These are phyloP conservation scores for Boletus speciosus DNA, from an alignment of 768 basidiomycete species.

Conservation along the genomic window DNA sequence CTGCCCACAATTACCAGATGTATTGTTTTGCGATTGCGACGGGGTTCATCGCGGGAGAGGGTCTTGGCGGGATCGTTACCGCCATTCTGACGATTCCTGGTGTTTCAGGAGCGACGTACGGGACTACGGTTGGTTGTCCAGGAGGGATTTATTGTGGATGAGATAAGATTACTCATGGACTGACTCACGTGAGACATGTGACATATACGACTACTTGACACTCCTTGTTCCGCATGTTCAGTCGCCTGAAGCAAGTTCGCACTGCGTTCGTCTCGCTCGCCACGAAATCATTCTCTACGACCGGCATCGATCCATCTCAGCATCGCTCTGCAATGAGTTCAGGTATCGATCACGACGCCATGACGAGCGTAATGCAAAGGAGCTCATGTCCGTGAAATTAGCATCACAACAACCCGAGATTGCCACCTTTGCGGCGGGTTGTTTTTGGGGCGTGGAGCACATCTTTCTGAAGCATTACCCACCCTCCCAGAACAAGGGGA, in stretches of 20 bases:
- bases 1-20: conserved; percentile 5
- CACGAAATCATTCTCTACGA: conserved; percentile 13
- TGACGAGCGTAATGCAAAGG: neutral
- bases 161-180: neutral
- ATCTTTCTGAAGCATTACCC: conserved; percentile 81
- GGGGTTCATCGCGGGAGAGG: conserved; percentile 40
- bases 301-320: conserved; percentile 35
- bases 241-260: conserved; percentile 21
- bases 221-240: conserved; percentile 19
- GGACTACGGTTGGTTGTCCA: conserved; percentile 30
- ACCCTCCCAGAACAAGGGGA: conserved; percentile 66
- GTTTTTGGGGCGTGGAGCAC: conserved; percentile 87
- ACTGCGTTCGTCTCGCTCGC: conserved; percentile 21
- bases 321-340: conserved; percentile 42
- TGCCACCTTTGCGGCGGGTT: conserved; percentile 54
- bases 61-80: conserved; percentile 35
- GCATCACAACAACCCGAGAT: conserved; percentile 44
- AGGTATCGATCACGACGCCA: conserved; percentile 6
- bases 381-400: conserved; percentile 24
- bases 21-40: conserved; percentile 38
- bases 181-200: conserved; percentile 1
- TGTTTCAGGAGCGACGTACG: conserved; percentile 24
- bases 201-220: neutral
- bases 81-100: conserved; percentile 30
- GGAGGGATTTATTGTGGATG: conserved; percentile 27